Evolutionary conservation across 176 grass and related monocot species (phyloP), one percentile per base, ranked within the genome.

Genomic region (Oryza rufipogon): DNA sequence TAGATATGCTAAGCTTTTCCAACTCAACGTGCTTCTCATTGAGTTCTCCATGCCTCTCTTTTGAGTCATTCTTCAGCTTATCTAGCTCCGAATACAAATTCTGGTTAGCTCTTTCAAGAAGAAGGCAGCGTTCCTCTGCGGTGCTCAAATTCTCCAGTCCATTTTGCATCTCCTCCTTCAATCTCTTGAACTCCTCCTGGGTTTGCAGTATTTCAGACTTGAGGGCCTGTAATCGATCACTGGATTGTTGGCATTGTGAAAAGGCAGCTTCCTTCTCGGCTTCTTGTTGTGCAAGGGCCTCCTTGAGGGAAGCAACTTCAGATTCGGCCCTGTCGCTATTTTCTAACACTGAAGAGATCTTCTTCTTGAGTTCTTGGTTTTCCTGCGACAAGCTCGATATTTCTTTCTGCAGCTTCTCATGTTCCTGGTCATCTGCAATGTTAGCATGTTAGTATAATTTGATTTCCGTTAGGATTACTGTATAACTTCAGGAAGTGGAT

Each of bases 301-400:
- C 89, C 81, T 84, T 95, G 3, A 99, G 84, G 73, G 34, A 49
- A 44, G 69, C 79, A 73, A 85, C 86, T 94, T 96, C 90, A 19
- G 80, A 84, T 71, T 98, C 87, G 42, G 83, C 86, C 54, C 70
- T 86, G 49, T 85, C 83, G 81, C 87, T 86, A 52, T 89, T 90
- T 54, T 68, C 83, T 87, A 89, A 84, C n/a, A 87, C 86, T 66
- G 87, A 92, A 26, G 67, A 84, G 44, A 90, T 86, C 36, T 86
- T 91, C 71, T 84, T 94, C 80, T 90, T 99, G 60, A 99, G 96
- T 52, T 91, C 86, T 87, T 99, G 88, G 70, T 99, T 99, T 89
- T 99, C 96, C 77, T 86, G 83, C 28, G 76, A 92, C 42, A 98
- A 79, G 75, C 73, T 91, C 76, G 86, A 88, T 82, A 95, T 91